Evolutionary conservation across 1,284 basidiomycete genomes (phyloP), one percentile per base, ranked within the genome.

Genomic region (Puccinia hordei): DNA sequence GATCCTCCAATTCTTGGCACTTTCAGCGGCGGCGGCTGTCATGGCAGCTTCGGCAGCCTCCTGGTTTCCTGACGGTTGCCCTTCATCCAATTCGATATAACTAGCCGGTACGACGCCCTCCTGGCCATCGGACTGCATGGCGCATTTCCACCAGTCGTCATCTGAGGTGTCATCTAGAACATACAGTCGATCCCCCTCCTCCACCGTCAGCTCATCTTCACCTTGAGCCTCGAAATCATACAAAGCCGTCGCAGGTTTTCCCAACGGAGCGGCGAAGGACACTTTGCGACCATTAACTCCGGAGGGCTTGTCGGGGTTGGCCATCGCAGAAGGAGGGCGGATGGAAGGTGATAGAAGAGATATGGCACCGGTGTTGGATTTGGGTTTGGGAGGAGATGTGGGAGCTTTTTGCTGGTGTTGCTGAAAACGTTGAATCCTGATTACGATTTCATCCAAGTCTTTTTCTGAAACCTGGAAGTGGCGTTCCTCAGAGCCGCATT

Each of bases 71-170:
- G 79, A 81, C 24, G 79, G 79, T 46, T 74, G 71, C 33, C 79
- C 79, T 49, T 73, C 46, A 15, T 81, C 79, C 82, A 94, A 90
- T 89, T 99, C 94, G 71, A 99, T 89, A 85, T 99, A 99, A 75
- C 92, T 93, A 35, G 94, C 95, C 15, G 97, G 97, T 0, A 99
- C 95, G 24, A 99, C 96, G 65, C 97, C 97, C 86, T 97, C 93
- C 33, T 88, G 86, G 1, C 94, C 94, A 27, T 88, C 85, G 1
- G 84, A 85, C 61, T 88, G 86, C 85, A 94, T 93, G 77, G 92
- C 89, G 82, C 95, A 95, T 85, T 95, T 96, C 94, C 96, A 98
- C 97, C 97, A 99, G 85, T 99, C 97, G 81, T 96, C 94, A 78
- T 92, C 90, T 83, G 94, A 93, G 72, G 91, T 90, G 83, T 90